phyloP scores from a whole-genome alignment of 75 land plant species.

The Sequoiadendron giganteum region DNA sequence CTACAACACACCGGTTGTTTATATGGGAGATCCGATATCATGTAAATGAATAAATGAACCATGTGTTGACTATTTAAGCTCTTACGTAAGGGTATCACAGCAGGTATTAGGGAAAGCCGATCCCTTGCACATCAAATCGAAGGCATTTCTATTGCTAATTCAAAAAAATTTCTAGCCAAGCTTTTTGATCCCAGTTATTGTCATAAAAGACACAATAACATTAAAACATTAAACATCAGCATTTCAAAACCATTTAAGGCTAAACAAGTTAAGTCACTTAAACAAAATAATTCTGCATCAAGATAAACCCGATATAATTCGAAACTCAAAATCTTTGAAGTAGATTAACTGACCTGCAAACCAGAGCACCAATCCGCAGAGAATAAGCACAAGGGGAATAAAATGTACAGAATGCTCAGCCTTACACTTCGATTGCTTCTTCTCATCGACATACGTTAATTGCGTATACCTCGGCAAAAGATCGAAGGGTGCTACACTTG shows the following conservation, averaged over 20 bases:
- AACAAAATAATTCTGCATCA: neutral
- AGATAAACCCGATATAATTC: neutral
- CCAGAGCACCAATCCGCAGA: slow-evolving; percentile 12
- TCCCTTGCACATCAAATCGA: no score
- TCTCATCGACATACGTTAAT: neutral
- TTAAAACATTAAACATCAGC: neutral
- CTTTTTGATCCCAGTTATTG: no score
- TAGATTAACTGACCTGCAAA: neutral
- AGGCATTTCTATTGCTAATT: no score
- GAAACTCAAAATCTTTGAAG: neutral
- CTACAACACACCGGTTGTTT: no score
- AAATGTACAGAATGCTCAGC: slow-evolving; percentile 13
- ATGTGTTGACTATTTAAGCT: no score
- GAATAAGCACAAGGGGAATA: slow-evolving; percentile 10
- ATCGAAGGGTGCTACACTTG: neutral
- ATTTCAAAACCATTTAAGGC: neutral
- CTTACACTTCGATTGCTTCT: slow-evolving; percentile 9
- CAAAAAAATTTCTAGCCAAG: no score
- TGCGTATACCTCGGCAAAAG: neutral
- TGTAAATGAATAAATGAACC: no score
- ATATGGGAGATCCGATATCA: no score
- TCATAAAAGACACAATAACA: no score
- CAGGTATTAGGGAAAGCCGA: no score
- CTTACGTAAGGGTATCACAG: no score
- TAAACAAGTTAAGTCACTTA: neutral